Percentiles rank a stretch among this genome's conserved stretches.
Conservation (phyloP, 257 asterid genomes). For the Gentiana dahurica region DNA sequence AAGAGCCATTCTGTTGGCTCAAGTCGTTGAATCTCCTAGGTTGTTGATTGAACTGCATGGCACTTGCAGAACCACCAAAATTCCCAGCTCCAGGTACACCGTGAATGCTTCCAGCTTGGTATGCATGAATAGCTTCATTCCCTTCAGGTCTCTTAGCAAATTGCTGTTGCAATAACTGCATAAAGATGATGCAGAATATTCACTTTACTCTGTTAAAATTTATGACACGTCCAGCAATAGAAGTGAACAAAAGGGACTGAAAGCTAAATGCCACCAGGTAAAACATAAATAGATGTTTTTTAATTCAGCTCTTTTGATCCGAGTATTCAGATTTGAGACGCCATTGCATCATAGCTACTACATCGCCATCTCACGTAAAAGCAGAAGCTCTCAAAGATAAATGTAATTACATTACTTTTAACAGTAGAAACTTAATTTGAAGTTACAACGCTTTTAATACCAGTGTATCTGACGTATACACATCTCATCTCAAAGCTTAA, state of each 20-base stretch:
- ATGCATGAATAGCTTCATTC: conserved; percentile 57
- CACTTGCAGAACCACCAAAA: conserved; percentile 53
- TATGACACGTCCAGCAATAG: not conserved
- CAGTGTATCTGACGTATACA: too few species aligned
- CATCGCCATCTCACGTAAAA: too few species aligned
- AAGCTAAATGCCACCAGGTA: not conserved
- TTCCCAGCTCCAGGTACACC: conserved; percentile 46
- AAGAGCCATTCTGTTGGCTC: conserved; percentile 68
- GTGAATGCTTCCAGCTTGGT: conserved; percentile 65
- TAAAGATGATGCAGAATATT: conserved; percentile 7
- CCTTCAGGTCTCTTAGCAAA: conserved; percentile 83
- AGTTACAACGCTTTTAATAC: too few species aligned
- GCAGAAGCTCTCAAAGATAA: too few species aligned
- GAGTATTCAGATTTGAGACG: not conserved
- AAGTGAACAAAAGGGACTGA: not conserved
- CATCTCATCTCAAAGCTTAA: too few species aligned
- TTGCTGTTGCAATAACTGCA: conserved; percentile 70
- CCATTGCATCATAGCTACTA: too few species aligned
- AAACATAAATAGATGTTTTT: not conserved
- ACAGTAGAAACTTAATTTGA: too few species aligned
- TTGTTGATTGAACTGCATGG: conserved; percentile 76
- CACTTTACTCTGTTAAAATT: not conserved
- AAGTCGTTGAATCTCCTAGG: conserved; percentile 55
- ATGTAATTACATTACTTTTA: too few species aligned
- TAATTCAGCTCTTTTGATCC: too few species aligned